A percentile compares a stretch with the other conserved stretches of the same genome.
Evolutionary conservation across 202 grass and related monocot genomes (phyloP).

Genomic region (Cymbopogon flexuosus): DNA sequence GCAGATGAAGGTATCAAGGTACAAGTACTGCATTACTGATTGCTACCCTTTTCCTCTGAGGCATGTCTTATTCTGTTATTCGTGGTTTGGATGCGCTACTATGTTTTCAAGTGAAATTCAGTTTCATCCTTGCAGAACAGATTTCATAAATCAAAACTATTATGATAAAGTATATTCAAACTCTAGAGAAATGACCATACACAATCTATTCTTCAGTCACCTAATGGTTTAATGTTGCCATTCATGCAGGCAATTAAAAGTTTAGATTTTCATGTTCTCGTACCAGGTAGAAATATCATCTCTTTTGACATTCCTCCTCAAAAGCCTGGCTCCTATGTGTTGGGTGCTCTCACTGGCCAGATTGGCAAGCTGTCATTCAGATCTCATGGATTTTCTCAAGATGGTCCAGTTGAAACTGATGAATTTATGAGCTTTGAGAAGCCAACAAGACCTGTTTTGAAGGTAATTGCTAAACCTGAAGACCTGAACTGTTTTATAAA

Average conservation of each 20-base stretch:
- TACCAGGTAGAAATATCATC: slow-evolving; percentile 82
- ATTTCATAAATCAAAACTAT: slow-evolving; percentile 17
- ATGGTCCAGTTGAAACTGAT: slow-evolving; percentile 74
- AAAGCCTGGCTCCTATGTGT: slow-evolving; percentile 91
- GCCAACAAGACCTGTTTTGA: slow-evolving; percentile 90
- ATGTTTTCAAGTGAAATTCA: slow-evolving; percentile 24
- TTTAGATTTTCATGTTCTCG: slow-evolving; percentile 57
- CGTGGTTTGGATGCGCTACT: slow-evolving; percentile 9
- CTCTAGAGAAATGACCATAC: background rate
- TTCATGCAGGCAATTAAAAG: slow-evolving; percentile 85
- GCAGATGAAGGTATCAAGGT: slow-evolving; percentile 94
- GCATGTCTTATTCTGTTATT: background rate
- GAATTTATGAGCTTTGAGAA: slow-evolving; percentile 99
- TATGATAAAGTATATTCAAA: background rate
- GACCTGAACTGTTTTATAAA: background rate
- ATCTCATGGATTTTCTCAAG: slow-evolving; percentile 96
- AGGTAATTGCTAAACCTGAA: slow-evolving; percentile 47
- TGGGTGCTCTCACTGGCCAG: slow-evolving; percentile 94
- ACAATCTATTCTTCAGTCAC: slow-evolving; percentile 8
- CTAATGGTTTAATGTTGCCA: slow-evolving; percentile 29
- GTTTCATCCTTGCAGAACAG: slow-evolving; percentile 5
- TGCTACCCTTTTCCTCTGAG: background rate
- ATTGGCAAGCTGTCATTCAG: slow-evolving; percentile 95
- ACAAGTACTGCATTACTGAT: slow-evolving; percentile 35
- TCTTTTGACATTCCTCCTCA: slow-evolving; percentile 81